Evolutionary conservation across 768 basidiomycete species (phyloP), one percentile per base, ranked within the genome.

Genomic region (Amanita pallidorosea): DNA sequence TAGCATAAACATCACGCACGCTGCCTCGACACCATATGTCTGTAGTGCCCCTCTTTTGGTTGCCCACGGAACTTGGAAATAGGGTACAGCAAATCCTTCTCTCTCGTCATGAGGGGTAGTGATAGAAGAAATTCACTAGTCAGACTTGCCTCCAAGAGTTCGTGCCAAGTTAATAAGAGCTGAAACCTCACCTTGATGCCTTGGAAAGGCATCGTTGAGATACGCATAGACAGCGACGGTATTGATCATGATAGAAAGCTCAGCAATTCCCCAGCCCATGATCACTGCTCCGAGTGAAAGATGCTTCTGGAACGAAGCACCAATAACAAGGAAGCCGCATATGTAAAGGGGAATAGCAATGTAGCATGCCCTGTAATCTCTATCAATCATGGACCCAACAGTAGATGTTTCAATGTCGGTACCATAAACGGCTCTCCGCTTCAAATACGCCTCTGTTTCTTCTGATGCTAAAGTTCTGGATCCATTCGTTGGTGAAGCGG

Each of bases 11-110:
- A 37, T 13, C 34, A 70, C 76, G 60, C 60, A 77, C 69, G 81
- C 81, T 31, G 80, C 75, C 62, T 84, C 82, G 40, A 70, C 69
- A 5, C 81, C 81, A 57, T 81, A 76, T 5, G 77, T 75, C 53
- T 82, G 78, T 25, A 83, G 61, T 4, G 81, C 78, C 13, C 82
- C 82, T 52, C 78, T 60, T 55, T 73, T 78, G 25, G 63, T 58
- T 5, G 81, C 80, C 82, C 82, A 83, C 4, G 77, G 77, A 3
- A 83, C 72, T 59, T 84, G 81, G 61, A 77, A 84, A 62, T 77
- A 83, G 1, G 81, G 77, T 18, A 84, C 80, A 44, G 72, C 72
- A 58, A 83, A 83, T 3, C 80, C 73, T 44, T 44, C 31, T 70
- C 31, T 70, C 43, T 44, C 25, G 15, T 44, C n/a, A 31, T 17